These are phyloP conservation scores for Lodderomyces jiufengensis DNA, from an alignment of 1,139 yeast genomes.

Conservation along the genomic window DNA sequence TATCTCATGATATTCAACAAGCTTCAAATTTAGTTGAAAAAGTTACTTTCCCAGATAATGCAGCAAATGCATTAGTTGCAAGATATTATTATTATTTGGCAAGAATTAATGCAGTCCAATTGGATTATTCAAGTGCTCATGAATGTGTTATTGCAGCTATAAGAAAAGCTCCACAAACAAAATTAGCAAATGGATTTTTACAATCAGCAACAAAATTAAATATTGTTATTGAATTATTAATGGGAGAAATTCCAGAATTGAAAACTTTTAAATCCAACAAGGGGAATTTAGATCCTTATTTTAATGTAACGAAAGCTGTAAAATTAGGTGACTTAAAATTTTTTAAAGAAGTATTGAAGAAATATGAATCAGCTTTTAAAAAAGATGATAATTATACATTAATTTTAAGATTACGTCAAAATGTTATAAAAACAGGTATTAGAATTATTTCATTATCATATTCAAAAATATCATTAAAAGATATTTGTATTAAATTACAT, in stretches of 20 bases:
- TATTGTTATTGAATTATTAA: conserved; percentile 83
- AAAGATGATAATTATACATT: conserved; percentile 81
- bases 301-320: conserved; percentile 87
- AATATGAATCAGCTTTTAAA: conserved; percentile 60
- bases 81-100: conserved; percentile 90
- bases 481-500: conserved; percentile 83
- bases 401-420: conserved; percentile 87
- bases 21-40: conserved; percentile 90
- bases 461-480: conserved; percentile 86
- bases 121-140: conserved; percentile 87
- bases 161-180: conserved; percentile 95
- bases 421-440: conserved; percentile 96
- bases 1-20: conserved; percentile 76
- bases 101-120: conserved; percentile 84
- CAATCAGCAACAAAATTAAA: conserved; percentile 88
- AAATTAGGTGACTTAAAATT: conserved; percentile 84
- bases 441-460: conserved; percentile 90
- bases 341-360: conserved; percentile 70
- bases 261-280: conserved; percentile 71
- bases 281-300: conserved; percentile 65
- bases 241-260: conserved; percentile 97
- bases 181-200: conserved; percentile 78
- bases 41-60: conserved; percentile 79
- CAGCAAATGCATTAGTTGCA: conserved; percentile 86
- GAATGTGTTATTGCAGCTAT: conserved; percentile 90